Conservation (phyloP, 768 basidiomycete genomes). For the Suillus weaverae region DNA sequence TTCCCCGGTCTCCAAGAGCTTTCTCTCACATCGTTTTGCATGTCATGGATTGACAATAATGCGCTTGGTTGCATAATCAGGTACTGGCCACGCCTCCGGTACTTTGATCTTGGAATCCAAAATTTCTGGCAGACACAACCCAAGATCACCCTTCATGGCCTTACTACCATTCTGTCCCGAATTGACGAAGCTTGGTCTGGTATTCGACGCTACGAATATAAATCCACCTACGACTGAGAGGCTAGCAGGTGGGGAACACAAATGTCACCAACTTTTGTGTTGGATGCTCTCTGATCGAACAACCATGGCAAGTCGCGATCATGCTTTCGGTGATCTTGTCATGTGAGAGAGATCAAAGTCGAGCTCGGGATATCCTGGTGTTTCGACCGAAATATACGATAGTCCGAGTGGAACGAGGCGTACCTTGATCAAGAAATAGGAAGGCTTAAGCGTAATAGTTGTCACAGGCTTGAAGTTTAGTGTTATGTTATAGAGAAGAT, state of each 20-base stretch:
- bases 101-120: background rate
- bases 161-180: background rate
- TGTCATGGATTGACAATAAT: background rate
- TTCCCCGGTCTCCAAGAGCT: background rate
- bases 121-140: background rate
- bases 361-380: background rate
- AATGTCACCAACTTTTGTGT: background rate
- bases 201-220: background rate
- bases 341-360: background rate
- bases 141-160: background rate
- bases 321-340: background rate
- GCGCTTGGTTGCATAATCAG: background rate
- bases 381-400: background rate
- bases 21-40: background rate
- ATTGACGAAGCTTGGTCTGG: background rate
- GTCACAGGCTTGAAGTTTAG: background rate
- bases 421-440: background rate
- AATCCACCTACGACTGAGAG: background rate
- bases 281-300: background rate
- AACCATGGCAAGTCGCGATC: background rate
- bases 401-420: background rate
- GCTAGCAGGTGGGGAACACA: background rate
- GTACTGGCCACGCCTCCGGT: background rate
- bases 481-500: background rate
- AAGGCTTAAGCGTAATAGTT: background rate